A percentile compares a stretch with the other conserved stretches of the same genome.
phyloP scores from a whole-genome alignment of 2,329 filamentous ascomycete genomes.

The Colletotrichum gigasporum region DNA sequence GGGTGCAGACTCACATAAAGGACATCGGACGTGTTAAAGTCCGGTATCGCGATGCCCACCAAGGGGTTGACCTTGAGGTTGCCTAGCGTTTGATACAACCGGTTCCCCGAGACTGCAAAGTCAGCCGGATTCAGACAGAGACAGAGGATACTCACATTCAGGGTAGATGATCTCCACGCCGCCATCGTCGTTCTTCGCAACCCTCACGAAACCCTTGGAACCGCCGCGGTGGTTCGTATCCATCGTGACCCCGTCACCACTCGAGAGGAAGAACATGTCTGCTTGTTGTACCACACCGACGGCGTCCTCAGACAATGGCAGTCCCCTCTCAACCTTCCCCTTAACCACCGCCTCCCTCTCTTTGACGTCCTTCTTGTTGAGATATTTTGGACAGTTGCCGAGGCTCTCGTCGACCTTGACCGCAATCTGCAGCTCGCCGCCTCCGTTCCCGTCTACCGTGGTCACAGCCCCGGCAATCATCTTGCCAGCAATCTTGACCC shows the following conservation, averaged over 20 bases:
- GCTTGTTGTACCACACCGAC: slow-evolving; percentile 68
- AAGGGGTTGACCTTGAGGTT: slow-evolving; percentile 75
- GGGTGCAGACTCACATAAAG: slow-evolving; percentile 61
- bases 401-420: slow-evolving; percentile 77
- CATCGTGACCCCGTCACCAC: slow-evolving; percentile 74
- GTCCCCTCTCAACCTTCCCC: slow-evolving; percentile 37
- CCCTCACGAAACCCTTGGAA: slow-evolving; percentile 75
- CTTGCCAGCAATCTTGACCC: slow-evolving; percentile 78
- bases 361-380: slow-evolving; percentile 76
- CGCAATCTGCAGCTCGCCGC: slow-evolving; percentile 62
- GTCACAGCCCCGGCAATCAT: slow-evolving; percentile 72
- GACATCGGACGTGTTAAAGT: slow-evolving; percentile 77
- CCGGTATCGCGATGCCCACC: slow-evolving; percentile 77
- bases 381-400: slow-evolving; percentile 88
- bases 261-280: slow-evolving; percentile 84
- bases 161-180: slow-evolving; percentile 73
- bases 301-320: slow-evolving; percentile 62
- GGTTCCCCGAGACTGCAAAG: slow-evolving; percentile 73
- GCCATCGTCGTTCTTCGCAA: slow-evolving; percentile 64
- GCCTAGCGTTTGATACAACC: slow-evolving; percentile 84
- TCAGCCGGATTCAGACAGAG: not conserved
- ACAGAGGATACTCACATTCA: slow-evolving; percentile 62
- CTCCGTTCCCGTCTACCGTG: slow-evolving; percentile 39
- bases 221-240: slow-evolving; percentile 87
- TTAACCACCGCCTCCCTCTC: slow-evolving; percentile 29